Evolutionary conservation across 2,329 filamentous ascomycete species (phyloP), one percentile per base, ranked within the genome.

Genomic region (Daldinia eschscholtzii): DNA sequence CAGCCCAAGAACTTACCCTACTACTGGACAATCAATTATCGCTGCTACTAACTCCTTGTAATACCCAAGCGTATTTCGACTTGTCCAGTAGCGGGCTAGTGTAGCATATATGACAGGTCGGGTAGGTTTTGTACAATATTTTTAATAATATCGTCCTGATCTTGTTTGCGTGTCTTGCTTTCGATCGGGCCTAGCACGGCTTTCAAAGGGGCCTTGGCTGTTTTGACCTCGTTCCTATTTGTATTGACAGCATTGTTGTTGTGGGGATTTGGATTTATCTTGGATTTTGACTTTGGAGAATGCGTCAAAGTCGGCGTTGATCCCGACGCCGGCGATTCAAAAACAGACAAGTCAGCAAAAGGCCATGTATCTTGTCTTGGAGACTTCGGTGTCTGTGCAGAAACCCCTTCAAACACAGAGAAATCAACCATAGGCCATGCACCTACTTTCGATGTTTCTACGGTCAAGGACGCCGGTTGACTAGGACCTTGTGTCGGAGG

Each of bases 71-170:
- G 65, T 46, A 64, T 50, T 57, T 52, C 53, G 37, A 57, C 33
- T 50, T 41, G 10, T 41, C 42, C 5, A 57, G 13, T 12, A 58
- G 33, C 55, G 52, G 55, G 28, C 67, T 72, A 84, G 71, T 78
- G 77, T 68, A 84, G 71, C 83, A 84, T 84, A 63, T 84, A 84
- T 20, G 83, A 82, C 42, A 84, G 73, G 73, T 84, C 81, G 2
- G 83, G 83, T 20, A 84, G 74, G 57, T 75, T 76, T 55, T 74
- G 74, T 37, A 84, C 67, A 57, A 84, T 80, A 35, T 69, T 73
- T 13, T 75, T 73, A 57, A 81, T 75, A 15, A 79, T 70, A 18
- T 77, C 74, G 13, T 80, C 79, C 18, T 81, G 77, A 37, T 78
- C 70, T 7, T 69, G 61, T 18, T 68, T 57, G 13, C 48, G 13